Evolutionary conservation across 148 eudicot genomes (phyloP), one percentile per base, ranked within the genome.

Genomic region (Silene uniflora): DNA sequence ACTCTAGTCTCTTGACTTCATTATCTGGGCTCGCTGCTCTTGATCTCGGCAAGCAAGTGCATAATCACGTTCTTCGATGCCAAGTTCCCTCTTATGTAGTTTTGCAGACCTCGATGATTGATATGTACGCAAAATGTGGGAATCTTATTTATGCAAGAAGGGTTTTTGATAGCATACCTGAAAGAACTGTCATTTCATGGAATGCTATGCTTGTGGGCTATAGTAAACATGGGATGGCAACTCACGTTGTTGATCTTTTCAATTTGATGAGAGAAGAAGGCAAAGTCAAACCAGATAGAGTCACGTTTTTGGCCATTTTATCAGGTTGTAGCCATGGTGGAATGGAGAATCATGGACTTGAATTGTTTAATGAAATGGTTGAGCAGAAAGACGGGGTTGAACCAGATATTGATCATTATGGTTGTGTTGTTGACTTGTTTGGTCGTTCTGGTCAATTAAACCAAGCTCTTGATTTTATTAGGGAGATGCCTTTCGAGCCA

Each of bases 71-170:
- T 62, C 72, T 93, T 60, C 80, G 98, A 25, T 62, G 70, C 54
- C 82, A 82, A 76, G 77, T 87, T 29, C 87, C 91, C 7, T 81
- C 85, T 44, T 84, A 85, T 61, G 85, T 83, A 35, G 91, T 87
- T 79, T 88, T 93, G 73, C 89, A 84, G 52, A 93, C 91, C 78
- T 91, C 97, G 16, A 80, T 93, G 35, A 89, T 93, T 77, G 97
- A 93, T 85, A 93, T 93, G 98, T 93, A 93, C 66, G 88, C 98
- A 68, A 93, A 93, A 86, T 91, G 94, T 85, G 98, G 98, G 75
- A 86, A 87, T 71, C 86, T 91, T 19, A 62, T 69, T 35, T 93
- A 93, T 54, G 87, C 95, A 3, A 90, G 95, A 82, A 86, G 91
- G 72, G 32, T 93, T 23, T 93, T 93, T 75, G 86, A 93, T 85